These are phyloP conservation scores for Rhododendron kiyosumense DNA, from an alignment of 148 eudicot species.

Conservation along the genomic window DNA sequence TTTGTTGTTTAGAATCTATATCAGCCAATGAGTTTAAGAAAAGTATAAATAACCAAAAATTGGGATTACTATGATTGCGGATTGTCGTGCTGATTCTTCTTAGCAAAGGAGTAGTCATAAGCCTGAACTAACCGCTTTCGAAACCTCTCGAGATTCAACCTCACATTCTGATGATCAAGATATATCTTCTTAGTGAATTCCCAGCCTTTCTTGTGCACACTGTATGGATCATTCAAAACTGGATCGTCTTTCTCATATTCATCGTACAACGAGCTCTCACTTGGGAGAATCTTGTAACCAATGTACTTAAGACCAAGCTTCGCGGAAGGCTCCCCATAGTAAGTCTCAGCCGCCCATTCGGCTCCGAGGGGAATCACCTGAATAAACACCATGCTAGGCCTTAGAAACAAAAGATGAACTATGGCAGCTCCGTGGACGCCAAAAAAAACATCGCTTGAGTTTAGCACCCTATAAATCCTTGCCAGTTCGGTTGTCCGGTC, in stretches of 20 bases:
- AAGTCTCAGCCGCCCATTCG: constrained; percentile 83
- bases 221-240: constrained; percentile 53
- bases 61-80: constrained; percentile 15
- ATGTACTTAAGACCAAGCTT: constrained; percentile 73
- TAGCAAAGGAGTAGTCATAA: constrained; percentile 41
- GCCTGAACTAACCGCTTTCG: constrained; percentile 60
- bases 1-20: background rate
- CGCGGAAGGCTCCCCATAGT: constrained; percentile 67
- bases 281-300: constrained; percentile 58
- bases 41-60: constrained; percentile 28
- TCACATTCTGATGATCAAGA: constrained; percentile 76
- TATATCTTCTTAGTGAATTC: constrained; percentile 77
- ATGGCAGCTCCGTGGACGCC: constrained; percentile 96
- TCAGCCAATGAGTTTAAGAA: constrained; percentile 11
- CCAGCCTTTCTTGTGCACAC: constrained; percentile 70
- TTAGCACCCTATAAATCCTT: constrained; percentile 49
- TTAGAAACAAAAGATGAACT: constrained; percentile 76
- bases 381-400: constrained; percentile 63
- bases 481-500: constrained; percentile 59
- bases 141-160: constrained; percentile 62
- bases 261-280: constrained; percentile 77
- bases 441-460: constrained; percentile 72
- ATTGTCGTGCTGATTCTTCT: constrained; percentile 18
- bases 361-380: constrained; percentile 83
- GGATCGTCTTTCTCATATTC: constrained; percentile 55